These are phyloP conservation scores for Colletotrichum camelliae DNA, from an alignment of 2,329 filamentous ascomycete species.

Conservation along the genomic window DNA sequence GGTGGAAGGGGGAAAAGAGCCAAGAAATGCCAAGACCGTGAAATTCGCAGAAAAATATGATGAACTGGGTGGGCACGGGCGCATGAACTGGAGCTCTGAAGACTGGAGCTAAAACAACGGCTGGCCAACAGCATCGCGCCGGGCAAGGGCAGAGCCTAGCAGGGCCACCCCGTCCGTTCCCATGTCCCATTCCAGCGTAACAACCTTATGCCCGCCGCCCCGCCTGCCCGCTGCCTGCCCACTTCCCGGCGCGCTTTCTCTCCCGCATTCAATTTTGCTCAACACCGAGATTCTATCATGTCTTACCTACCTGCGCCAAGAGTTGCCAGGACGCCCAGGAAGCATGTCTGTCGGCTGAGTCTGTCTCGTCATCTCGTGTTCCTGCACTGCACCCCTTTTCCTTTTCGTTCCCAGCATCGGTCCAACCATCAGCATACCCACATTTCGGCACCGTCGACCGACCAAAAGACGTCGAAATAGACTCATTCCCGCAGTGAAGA, in stretches of 20 bases:
- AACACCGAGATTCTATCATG: neutral
- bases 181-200: neutral
- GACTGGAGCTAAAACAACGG: neutral
- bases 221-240: neutral
- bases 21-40: conserved; percentile 19
- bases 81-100: neutral
- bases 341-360: neutral
- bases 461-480: neutral
- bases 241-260: neutral
- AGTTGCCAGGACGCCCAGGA: neutral
- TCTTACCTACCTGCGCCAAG: neutral
- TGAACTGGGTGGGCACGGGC: conserved; percentile 6
- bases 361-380: neutral
- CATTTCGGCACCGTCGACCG: neutral
- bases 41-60: conserved; percentile 15
- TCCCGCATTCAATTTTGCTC: too few species aligned
- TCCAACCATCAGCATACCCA: neutral
- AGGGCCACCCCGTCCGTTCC: neutral
- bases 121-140: neutral
- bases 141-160: neutral
- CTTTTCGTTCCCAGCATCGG: neutral
- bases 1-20: conserved; percentile 10
- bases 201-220: neutral
- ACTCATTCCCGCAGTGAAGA: neutral
- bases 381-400: neutral